Base-by-base conservation (phyloP, 345 rosid genomes). In the Sapria himalayana region DNA sequence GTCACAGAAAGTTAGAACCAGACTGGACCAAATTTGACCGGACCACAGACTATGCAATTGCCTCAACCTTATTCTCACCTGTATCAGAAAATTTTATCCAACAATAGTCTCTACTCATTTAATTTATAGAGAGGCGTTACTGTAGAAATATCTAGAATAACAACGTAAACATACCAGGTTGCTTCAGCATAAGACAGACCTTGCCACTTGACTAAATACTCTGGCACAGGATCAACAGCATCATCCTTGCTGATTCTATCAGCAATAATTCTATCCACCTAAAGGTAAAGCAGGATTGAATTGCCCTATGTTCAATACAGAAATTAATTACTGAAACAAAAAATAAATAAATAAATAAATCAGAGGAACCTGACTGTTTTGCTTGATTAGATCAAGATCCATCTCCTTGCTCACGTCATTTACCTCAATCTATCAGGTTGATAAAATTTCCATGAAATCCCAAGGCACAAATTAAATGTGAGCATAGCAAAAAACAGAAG, bases 171-270 rank as follows among this genome's bases (percentile, higher is more conserved):
- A 50, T 74, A 91, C 99, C 99, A 91, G 42, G 96, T 84, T 46
- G 93, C 95, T 70, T 91, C 99, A 42, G 99, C 99, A 65, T 91
- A 91, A 49, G 99, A 91, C 39, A 91, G 71, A 42, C 99, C 99
- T 55, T 78, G 92, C 99, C 99, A 91, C 71, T 91, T 91, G 55
- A 91, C 96, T 39, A 91, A 59, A 58, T 91, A 91, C 70, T 84
- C 99, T 4, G 85, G 82, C 55, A 77, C 72, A 48, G 84, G 72
- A 56, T 71, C 69, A 37, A 69, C 92, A 45, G 50, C 64, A 49
- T 56, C 54, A 57, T 80, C 95, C 51, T 71, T 80, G 63, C 69
- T 54, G 35, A 91, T 76, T 50, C 93, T 70, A 65, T 91, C 95
- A 32, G 84, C 55, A 55, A 91, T 69, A 55, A 91, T 43, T 63